phyloP scores from a whole-genome alignment of 78 protist genomes.

The Chrysochromulina tobinii region DNA sequence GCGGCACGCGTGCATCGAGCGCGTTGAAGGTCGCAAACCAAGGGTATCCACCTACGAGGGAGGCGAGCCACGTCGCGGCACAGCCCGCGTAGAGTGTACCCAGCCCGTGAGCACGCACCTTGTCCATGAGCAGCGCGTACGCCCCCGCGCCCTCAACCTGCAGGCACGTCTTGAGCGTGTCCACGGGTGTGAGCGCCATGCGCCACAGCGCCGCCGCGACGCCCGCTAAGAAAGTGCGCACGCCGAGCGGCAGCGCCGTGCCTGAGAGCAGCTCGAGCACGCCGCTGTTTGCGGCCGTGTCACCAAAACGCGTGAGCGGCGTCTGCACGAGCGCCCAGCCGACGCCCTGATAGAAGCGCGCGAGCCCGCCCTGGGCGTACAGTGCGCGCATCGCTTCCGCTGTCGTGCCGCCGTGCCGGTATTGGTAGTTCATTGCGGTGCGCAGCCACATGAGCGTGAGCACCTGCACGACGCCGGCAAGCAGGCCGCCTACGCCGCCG shows the following conservation, averaged over 20 bases:
- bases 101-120: background rate
- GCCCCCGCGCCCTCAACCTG: slow-evolving; percentile 29
- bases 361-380: slow-evolving; percentile 18
- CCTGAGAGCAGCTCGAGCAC: background rate
- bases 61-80: background rate
- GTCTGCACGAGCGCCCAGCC: background rate
- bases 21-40: background rate
- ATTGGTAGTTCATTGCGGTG: slow-evolving; percentile 41
- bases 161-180: slow-evolving; percentile 36
- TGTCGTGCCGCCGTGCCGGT: background rate
- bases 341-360: slow-evolving; percentile 27
- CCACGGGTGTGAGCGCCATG: slow-evolving; percentile 18
- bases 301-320: slow-evolving; percentile 37
- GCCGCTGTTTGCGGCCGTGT: slow-evolving; percentile 17
- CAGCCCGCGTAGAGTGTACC: background rate
- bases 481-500: background rate
- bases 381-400: background rate
- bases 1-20: too few relatives aligned
- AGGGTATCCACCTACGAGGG: slow-evolving; percentile 3
- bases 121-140: background rate
- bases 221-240: background rate
- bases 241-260: background rate
- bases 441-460: slow-evolving; percentile 38
- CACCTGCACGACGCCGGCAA: slow-evolving; percentile 37
- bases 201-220: background rate